Evolutionary conservation across 805 yeast species (phyloP).

Genomic region (Yamadazyma endophytica): DNA sequence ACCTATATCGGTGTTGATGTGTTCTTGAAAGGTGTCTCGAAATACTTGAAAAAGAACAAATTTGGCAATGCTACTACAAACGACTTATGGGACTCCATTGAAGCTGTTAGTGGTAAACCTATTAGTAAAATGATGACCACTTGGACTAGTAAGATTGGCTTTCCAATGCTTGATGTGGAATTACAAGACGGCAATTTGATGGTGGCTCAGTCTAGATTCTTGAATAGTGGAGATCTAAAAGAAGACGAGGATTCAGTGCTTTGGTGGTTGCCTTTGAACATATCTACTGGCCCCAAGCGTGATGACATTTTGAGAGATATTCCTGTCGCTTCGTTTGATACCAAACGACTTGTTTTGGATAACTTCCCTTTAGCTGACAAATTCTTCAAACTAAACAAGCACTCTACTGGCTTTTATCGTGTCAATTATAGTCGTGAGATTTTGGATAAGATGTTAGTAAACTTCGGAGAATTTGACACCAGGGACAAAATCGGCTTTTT

Average conservation of each 20-base stretch:
- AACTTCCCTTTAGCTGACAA: conserved; percentile 17
- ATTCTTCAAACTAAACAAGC: conserved; percentile 46
- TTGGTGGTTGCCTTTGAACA: conserved; percentile 59
- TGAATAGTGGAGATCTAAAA: conserved; percentile 57
- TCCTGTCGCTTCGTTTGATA: conserved; percentile 20
- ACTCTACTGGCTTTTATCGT: conserved; percentile 50
- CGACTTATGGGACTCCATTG: conserved; percentile 67
- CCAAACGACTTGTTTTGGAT: conserved; percentile 17
- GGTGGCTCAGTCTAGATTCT: conserved; percentile 56
- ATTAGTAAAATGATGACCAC: conserved; percentile 56
- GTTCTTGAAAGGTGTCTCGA: conserved; percentile 70
- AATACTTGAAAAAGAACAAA: conserved; percentile 58
- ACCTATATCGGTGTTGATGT: conserved; percentile 62
- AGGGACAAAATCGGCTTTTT: conserved; percentile 52
- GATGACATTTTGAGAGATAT: conserved; percentile 1
- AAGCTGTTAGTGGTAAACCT: conserved; percentile 60
- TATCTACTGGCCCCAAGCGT: conserved; percentile 17
- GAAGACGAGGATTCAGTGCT: conserved; percentile 52
- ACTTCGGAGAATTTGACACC: conserved; percentile 35
- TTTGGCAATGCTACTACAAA: conserved; percentile 70
- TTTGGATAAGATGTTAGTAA: conserved; percentile 35
- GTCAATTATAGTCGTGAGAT: conserved; percentile 46
- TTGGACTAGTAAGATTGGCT: conserved; percentile 75
- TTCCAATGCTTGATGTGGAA: conserved; percentile 58
- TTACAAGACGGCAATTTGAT: conserved; percentile 32